Conservation (phyloP, 768 basidiomycete species). For the Scleroderma citrinum region DNA sequence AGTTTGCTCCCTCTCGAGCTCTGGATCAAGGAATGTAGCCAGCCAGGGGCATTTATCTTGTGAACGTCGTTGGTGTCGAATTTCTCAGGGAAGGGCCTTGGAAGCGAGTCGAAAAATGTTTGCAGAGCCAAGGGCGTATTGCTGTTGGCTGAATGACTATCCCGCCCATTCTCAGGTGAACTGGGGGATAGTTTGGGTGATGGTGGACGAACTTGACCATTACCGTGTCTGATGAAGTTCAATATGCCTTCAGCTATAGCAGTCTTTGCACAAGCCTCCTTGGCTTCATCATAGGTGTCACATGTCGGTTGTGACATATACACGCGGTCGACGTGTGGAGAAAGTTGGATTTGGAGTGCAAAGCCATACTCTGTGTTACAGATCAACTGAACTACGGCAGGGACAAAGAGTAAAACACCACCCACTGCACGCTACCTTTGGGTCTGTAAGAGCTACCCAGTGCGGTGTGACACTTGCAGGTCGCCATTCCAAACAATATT, state of each 20-base stretch:
- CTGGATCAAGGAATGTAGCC: constrained; percentile 48
- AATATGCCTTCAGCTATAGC: constrained; percentile 51
- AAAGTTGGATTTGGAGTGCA: constrained; percentile 50
- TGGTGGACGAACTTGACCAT: constrained; percentile 41
- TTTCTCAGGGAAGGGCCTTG: constrained; percentile 55
- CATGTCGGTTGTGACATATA: constrained; percentile 46
- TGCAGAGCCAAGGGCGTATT: constrained; percentile 39
- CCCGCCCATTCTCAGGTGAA: constrained; percentile 4
- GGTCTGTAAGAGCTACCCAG: constrained; percentile 48
- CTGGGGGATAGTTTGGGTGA: constrained; percentile 11
- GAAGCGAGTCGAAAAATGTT: constrained; percentile 58
- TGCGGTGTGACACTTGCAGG: constrained; percentile 43
- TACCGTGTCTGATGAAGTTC: constrained; percentile 52
- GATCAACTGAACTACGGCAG: not conserved
- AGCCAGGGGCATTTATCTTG: constrained; percentile 50
- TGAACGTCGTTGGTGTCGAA: constrained; percentile 39
- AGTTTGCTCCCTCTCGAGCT: constrained; percentile 46
- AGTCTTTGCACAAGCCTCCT: constrained; percentile 44
- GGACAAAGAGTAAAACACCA: constrained; percentile 2
- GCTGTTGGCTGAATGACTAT: constrained; percentile 2
- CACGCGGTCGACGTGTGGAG: constrained; percentile 42
- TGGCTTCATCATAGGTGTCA: constrained; percentile 39
- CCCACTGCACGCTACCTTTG: constrained; percentile 41
- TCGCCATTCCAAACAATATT: constrained; percentile 50
- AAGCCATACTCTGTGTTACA: constrained; percentile 43